These are phyloP conservation scores for Curvularia hawaiiensis DNA, from an alignment of 2,329 filamentous ascomycete species.

Conservation along the genomic window DNA sequence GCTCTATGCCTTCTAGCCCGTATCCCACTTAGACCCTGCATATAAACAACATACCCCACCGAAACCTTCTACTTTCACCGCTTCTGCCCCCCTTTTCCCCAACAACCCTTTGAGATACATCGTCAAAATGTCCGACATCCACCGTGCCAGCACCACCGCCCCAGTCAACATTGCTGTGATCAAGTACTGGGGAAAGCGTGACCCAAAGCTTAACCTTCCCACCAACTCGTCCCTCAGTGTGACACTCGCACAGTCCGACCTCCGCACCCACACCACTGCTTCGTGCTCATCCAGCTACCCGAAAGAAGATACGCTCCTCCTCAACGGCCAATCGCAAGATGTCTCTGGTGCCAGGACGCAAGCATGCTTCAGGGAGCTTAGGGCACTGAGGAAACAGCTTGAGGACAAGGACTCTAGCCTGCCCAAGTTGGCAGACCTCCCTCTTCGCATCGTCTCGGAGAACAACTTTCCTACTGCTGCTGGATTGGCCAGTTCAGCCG, in stretches of 20 bases:
- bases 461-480: conserved; percentile 99
- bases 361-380: conserved; percentile 88
- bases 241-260: conserved; percentile 90
- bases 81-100: conserved; percentile 3
- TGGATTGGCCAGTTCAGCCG: conserved; percentile 72
- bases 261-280: conserved; percentile 94
- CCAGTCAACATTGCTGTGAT: conserved; percentile 98
- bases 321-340: conserved; percentile 84
- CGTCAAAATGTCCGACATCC: conserved; percentile 61
- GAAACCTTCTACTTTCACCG: conserved; percentile 16
- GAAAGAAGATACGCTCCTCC: conserved; percentile 71
- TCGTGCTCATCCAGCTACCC: conserved; percentile 79
- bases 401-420: conserved; percentile 74
- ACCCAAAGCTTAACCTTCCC: conserved; percentile 90
- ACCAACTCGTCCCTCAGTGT: conserved; percentile 98
- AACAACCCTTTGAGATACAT: background rate
- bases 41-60: conserved; percentile 37
- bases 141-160: conserved; percentile 93
- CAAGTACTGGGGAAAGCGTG: conserved; percentile 99
- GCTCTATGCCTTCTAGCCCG: conserved; percentile 11
- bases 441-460: conserved; percentile 86
- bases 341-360: conserved; percentile 89
- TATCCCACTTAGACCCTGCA: conserved; percentile 34
- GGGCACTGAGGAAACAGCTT: conserved; percentile 74
- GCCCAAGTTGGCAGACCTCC: conserved; percentile 78